Conservation (phyloP, 2,329 filamentous ascomycete species). For the Bipolaris sorokiniana region DNA sequence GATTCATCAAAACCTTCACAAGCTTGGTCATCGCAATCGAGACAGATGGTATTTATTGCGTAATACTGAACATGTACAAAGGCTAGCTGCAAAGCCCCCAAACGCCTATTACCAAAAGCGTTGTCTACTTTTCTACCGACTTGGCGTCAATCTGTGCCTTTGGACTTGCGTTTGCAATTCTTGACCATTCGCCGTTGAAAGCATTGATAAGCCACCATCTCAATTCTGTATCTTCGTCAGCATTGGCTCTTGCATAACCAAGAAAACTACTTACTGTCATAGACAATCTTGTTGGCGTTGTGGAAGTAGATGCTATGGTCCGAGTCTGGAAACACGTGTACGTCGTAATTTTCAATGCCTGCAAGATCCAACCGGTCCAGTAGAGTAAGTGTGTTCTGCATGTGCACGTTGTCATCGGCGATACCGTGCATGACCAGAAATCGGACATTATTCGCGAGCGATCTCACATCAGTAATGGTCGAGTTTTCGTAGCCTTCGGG, state of each 20-base stretch:
- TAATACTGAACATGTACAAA: not conserved
- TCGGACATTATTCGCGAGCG: conserved; percentile 76
- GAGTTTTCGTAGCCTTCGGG: conserved; percentile 75
- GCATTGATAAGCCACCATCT: conserved; percentile 94
- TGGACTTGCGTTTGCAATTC: conserved; percentile 61
- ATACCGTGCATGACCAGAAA: conserved; percentile 96
- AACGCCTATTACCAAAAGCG: not conserved
- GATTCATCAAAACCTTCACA: not conserved
- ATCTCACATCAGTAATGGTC: conserved; percentile 74
- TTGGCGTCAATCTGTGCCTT: conserved; percentile 37
- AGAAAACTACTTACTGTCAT: conserved; percentile 70
- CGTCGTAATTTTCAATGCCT: conserved; percentile 89
- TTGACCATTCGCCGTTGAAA: conserved; percentile 94
- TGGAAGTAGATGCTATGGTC: conserved; percentile 97
- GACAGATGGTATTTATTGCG: not conserved
- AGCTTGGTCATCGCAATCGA: not conserved
- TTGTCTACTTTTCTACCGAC: conserved; percentile 20
- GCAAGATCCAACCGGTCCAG: conserved; percentile 85
- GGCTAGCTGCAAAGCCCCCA: not conserved
- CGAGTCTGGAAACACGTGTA: conserved; percentile 95
- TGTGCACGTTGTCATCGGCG: conserved; percentile 97
- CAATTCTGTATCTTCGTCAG: conserved; percentile 62
- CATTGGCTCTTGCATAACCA: not conserved
- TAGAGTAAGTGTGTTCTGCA: conserved; percentile 89
- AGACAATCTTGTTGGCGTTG: conserved; percentile 88